phyloP scores from a whole-genome alignment of 768 basidiomycete species.

The Lactarius hengduanensis region DNA sequence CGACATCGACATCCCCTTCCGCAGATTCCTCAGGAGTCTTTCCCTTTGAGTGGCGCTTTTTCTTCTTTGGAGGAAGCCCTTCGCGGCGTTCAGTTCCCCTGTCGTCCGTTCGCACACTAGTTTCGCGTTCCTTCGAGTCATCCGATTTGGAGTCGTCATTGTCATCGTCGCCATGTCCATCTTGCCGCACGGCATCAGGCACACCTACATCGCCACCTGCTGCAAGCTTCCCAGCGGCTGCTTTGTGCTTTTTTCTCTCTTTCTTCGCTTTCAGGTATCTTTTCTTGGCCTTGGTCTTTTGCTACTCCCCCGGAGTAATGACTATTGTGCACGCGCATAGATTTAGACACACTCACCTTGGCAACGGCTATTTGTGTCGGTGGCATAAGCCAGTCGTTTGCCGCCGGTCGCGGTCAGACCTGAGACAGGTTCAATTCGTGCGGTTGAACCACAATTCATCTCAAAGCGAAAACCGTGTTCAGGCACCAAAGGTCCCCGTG shows the following conservation, averaged over 20 bases:
- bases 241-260: constrained; percentile 55
- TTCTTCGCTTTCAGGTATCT: constrained; percentile 74
- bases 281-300: constrained; percentile 69
- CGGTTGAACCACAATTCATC: constrained; percentile 13
- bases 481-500: constrained; percentile 11
- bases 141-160: neutral
- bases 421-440: constrained; percentile 13
- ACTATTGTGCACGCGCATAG: neutral
- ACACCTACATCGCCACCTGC: constrained; percentile 27
- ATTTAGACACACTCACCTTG: constrained; percentile 26
- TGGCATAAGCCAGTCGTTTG: constrained; percentile 15
- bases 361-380: constrained; percentile 5
- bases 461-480: constrained; percentile 5
- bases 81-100: too few relatives aligned
- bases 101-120: neutral
- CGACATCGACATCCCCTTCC: neutral
- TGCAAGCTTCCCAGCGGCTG: constrained; percentile 33
- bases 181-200: constrained; percentile 30
- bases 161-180: neutral
- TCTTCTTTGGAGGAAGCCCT: neutral
- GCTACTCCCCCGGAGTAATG: constrained; percentile 33
- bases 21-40: constrained; percentile 12
- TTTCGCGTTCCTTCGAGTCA: neutral
- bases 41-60: constrained; percentile 15
- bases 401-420: constrained; percentile 19